phyloP scores from a whole-genome alignment of 441 rosid species.

The Croton setiger region DNA sequence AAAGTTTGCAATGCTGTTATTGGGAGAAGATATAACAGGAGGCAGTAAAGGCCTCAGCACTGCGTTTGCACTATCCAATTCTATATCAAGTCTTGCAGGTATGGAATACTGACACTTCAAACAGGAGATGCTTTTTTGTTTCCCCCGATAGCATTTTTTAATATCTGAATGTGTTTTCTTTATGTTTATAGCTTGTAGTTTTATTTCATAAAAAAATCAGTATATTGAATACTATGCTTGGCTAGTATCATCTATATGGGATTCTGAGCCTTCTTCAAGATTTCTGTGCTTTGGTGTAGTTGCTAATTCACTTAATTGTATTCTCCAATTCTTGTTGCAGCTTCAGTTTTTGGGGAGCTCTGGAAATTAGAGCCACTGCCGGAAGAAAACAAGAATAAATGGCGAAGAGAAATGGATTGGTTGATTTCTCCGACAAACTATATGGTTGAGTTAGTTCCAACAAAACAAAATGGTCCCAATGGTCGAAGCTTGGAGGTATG shows the following conservation, averaged over 20 bases:
- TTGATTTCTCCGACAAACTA: slow-evolving; percentile 85
- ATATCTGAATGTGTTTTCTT: not conserved
- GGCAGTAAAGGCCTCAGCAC: slow-evolving; percentile 67
- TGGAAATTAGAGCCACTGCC: slow-evolving; percentile 93
- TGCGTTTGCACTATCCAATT: slow-evolving; percentile 90
- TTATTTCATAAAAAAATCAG: not conserved
- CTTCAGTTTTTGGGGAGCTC: slow-evolving; percentile 83
- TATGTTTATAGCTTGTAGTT: not conserved
- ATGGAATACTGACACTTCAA: slow-evolving; percentile 7
- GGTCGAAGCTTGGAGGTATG: slow-evolving; percentile 82
- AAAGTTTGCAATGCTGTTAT: slow-evolving; percentile 67
- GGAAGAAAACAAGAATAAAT: slow-evolving; percentile 71
- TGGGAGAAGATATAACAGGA: slow-evolving; percentile 88
- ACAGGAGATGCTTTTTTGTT: no score
- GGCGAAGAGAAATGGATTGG: slow-evolving; percentile 97
- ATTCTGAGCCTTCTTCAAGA: not conserved
- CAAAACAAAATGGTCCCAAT: slow-evolving; percentile 74
- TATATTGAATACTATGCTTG: not conserved
- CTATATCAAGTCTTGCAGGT: slow-evolving; percentile 89
- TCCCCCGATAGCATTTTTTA: no score
- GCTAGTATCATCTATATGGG: not conserved
- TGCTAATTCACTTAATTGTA: not conserved
- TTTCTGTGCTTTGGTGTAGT: slow-evolving; percentile 12
- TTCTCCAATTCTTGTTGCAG: slow-evolving; percentile 35
- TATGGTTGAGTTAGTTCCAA: slow-evolving; percentile 96